Percentiles rank a stretch among this genome's conserved stretches.
Conservation (phyloP, 1,284 basidiomycete species). For the Boletus albobrunnescens region DNA sequence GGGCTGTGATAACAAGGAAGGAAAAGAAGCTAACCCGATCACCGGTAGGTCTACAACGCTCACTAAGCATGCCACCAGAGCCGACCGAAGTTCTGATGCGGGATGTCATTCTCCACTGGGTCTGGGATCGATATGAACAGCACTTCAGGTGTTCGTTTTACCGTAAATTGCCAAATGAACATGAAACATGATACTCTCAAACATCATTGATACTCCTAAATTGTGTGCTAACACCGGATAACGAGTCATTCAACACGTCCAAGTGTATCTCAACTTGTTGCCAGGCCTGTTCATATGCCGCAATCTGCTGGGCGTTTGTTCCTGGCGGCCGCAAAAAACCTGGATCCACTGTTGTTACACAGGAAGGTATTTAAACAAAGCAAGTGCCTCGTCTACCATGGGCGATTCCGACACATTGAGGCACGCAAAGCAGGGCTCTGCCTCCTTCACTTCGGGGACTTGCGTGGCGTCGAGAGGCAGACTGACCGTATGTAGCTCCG, state of each 20-base stretch:
- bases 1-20: no score
- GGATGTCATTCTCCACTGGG: no score
- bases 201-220: background rate
- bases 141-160: no score
- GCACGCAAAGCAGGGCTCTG: background rate
- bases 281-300: background rate
- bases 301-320: background rate
- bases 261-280: background rate
- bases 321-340: background rate
- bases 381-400: constrained; percentile 4
- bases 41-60: no score
- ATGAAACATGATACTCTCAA: no score
- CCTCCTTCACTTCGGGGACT: constrained; percentile 5
- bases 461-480: constrained; percentile 15
- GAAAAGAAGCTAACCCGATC: no score
- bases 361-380: constrained; percentile 10
- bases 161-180: no score
- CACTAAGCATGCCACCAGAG: no score
- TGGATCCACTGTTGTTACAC: constrained; percentile 3
- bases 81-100: no score
- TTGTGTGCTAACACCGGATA: background rate
- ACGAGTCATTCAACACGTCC: background rate
- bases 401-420: constrained; percentile 15
- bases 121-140: no score
- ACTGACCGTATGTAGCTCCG: constrained; percentile 2